These are phyloP conservation scores for Saccharomyces kudriavzevii DNA, from an alignment of 805 yeast genomes.

Conservation along the genomic window DNA sequence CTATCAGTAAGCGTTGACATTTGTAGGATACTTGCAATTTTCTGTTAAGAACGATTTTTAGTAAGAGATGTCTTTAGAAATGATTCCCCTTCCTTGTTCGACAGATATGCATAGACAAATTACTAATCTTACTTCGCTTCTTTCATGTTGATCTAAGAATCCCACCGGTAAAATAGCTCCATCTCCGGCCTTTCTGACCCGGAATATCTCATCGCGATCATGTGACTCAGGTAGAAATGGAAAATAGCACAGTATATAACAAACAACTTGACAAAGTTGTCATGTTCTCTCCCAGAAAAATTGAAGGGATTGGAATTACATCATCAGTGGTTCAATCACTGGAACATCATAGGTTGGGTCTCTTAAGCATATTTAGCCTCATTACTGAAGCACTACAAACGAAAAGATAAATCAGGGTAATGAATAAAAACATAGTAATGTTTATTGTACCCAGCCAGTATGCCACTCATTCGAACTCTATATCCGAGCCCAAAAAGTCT, in stretches of 20 bases:
- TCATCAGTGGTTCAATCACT: background rate
- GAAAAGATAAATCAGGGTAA: background rate
- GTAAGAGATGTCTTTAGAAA: background rate
- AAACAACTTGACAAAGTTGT: background rate
- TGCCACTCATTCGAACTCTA: slow-evolving; percentile 10
- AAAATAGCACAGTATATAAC: background rate
- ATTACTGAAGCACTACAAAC: background rate
- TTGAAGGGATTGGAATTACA: background rate
- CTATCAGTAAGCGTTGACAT: slow-evolving; percentile 26
- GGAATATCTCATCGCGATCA: background rate
- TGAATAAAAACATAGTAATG: background rate
- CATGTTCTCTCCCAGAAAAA: background rate
- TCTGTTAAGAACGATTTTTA: background rate
- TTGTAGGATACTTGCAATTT: background rate
- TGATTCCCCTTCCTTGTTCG: background rate
- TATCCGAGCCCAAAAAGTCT: slow-evolving; percentile 20
- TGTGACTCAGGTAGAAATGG: background rate
- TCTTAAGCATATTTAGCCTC: background rate
- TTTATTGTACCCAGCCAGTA: background rate
- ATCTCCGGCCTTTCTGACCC: background rate
- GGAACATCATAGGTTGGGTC: background rate
- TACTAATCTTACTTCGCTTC: background rate
- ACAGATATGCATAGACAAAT: background rate
- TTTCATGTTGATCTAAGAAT: background rate
- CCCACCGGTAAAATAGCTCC: background rate